Conservation (phyloP, 768 basidiomycete genomes). For the Sutorius australiensis region DNA sequence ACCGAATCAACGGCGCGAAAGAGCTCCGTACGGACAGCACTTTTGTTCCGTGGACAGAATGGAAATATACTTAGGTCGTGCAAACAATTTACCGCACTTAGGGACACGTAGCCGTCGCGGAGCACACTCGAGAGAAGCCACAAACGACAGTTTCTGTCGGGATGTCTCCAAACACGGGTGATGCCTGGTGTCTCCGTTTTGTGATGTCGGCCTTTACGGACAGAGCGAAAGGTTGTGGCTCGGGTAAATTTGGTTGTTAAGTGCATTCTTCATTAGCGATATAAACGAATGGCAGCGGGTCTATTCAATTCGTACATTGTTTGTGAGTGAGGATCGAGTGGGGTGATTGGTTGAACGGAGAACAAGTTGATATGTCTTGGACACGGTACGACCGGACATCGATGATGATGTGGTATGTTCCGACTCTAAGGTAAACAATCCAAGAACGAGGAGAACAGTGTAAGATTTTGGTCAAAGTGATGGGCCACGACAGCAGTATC, state of each 20-base stretch:
- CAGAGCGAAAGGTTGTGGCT: no score
- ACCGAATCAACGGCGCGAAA: background rate
- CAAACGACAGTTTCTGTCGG: no score
- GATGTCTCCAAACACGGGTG: background rate
- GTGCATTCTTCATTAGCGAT: background rate
- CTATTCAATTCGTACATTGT: background rate
- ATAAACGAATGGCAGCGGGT: background rate
- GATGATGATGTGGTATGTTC: background rate
- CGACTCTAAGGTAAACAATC: background rate
- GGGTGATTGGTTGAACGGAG: background rate
- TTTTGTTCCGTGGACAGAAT: background rate
- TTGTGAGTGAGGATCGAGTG: background rate
- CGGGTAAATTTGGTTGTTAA: background rate
- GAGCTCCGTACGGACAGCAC: background rate
- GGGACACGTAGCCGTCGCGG: background rate
- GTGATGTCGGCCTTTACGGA: background rate
- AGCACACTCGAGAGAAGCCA: background rate
- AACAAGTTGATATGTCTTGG: background rate
- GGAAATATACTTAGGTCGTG: background rate
- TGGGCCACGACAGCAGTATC: background rate
- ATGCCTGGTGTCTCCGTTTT: no score
- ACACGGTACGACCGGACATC: background rate
- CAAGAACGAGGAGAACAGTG: background rate
- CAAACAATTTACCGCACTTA: no score
- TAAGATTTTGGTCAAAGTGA: background rate